These are phyloP conservation scores for Lasiodiplodia hormozganensis DNA, from an alignment of 2,329 filamentous ascomycete genomes.

Conservation along the genomic window DNA sequence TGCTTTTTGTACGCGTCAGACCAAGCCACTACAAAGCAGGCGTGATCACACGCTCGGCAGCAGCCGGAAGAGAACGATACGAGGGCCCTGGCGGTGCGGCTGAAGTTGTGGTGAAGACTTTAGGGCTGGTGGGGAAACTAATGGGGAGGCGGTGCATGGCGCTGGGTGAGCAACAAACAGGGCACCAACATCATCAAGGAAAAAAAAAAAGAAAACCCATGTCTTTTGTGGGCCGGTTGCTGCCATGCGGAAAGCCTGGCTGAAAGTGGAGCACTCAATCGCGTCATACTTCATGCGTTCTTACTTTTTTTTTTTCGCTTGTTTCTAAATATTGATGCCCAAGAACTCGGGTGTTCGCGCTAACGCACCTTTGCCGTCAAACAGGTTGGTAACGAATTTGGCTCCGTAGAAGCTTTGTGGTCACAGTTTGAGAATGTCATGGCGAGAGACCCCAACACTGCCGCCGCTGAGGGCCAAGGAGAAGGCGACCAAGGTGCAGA, in stretches of 20 bases:
- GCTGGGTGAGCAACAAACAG: neutral
- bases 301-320: neutral
- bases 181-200: neutral
- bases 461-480: constrained; percentile 30
- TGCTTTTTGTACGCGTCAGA: neutral
- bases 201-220: neutral
- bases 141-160: constrained; percentile 4
- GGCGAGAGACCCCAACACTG: constrained; percentile 58
- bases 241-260: neutral
- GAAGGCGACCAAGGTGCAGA: constrained; percentile 35
- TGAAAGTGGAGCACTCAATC: neutral
- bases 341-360: neutral
- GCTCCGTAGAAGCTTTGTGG: constrained; percentile 96
- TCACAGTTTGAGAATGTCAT: constrained; percentile 97
- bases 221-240: neutral
- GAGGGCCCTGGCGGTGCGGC: neutral
- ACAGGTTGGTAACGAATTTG: constrained; percentile 92
- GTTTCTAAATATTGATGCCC: neutral
- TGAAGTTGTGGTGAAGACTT: constrained; percentile 11
- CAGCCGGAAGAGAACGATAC: neutral
- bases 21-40: neutral
- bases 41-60: neutral
- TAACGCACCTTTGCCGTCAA: neutral
- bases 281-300: neutral
- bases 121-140: neutral